Evolutionary conservation across 169 alveolate species (phyloP).

Genomic region (Cryptosporidium tyzzeri): DNA sequence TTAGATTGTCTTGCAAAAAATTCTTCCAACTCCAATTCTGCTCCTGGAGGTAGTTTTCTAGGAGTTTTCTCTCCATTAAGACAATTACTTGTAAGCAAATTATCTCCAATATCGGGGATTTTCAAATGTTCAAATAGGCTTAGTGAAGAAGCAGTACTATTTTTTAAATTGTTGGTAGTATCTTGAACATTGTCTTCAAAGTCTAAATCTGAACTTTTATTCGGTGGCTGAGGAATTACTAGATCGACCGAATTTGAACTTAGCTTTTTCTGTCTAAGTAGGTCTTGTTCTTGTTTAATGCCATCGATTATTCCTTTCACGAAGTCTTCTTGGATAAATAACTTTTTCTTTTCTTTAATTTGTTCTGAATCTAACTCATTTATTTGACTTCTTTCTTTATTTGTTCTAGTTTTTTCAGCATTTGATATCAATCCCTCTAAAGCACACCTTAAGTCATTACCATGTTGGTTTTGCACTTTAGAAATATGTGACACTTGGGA

Average conservation of each 20-base stretch:
- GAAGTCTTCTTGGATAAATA: background rate
- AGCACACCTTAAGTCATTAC: conserved; percentile 3
- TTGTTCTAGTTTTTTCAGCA: background rate
- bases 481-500: too few relatives aligned
- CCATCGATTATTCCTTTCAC: background rate
- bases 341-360: background rate
- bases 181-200: background rate
- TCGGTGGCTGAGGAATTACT: conserved; percentile 46
- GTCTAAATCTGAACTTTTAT: background rate
- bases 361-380: background rate
- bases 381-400: background rate
- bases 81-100: too few relatives aligned
- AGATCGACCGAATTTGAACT: background rate
- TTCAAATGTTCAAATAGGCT: background rate
- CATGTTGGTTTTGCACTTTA: background rate
- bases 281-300: background rate
- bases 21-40: conserved; percentile 16
- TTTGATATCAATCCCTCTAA: conserved; percentile 9
- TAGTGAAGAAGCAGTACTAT: background rate
- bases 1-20: conserved; percentile 5
- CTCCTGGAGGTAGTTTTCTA: conserved; percentile 28
- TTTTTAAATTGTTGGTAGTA: background rate
- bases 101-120: background rate
- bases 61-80: background rate
- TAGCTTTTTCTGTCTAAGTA: background rate